Evolutionary conservation across 2,329 filamentous ascomycete species (phyloP).

Genomic region (Elsinoe perseae): DNA sequence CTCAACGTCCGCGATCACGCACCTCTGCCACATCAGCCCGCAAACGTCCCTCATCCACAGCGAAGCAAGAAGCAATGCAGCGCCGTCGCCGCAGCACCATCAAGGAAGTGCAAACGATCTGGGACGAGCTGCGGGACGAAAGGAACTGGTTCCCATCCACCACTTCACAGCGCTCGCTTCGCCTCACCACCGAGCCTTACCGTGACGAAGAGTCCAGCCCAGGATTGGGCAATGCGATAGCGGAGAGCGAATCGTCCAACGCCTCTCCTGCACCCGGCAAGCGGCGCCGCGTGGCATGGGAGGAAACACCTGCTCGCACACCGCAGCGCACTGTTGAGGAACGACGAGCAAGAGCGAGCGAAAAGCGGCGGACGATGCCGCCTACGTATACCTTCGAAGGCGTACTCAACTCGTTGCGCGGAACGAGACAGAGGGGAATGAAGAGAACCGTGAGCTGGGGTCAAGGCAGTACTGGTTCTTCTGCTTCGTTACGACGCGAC

Average conservation of each 20-base stretch:
- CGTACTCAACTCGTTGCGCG: background rate
- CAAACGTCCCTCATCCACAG: background rate
- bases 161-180: background rate
- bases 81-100: constrained; percentile 36
- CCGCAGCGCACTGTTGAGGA: background rate
- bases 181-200: background rate
- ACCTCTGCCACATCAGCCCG: background rate
- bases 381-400: background rate
- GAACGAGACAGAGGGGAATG: background rate
- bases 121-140: constrained; percentile 73
- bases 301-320: background rate
- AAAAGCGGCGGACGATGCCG: constrained; percentile 4
- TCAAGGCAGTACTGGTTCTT: background rate
- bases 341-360: background rate
- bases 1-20: constrained; percentile 18
- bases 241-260: background rate
- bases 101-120: constrained; percentile 68
- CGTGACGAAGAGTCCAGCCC: constrained; percentile 2
- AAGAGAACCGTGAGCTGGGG: constrained; percentile 11
- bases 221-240: background rate
- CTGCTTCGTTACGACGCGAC: background rate
- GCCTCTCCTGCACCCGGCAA: background rate
- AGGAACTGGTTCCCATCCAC: constrained; percentile 32
- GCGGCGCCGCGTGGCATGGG: background rate
- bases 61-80: constrained; percentile 21